Evolutionary conservation across 2,329 filamentous ascomycete genomes (phyloP).

Genomic region (Colletotrichum shisoi): DNA sequence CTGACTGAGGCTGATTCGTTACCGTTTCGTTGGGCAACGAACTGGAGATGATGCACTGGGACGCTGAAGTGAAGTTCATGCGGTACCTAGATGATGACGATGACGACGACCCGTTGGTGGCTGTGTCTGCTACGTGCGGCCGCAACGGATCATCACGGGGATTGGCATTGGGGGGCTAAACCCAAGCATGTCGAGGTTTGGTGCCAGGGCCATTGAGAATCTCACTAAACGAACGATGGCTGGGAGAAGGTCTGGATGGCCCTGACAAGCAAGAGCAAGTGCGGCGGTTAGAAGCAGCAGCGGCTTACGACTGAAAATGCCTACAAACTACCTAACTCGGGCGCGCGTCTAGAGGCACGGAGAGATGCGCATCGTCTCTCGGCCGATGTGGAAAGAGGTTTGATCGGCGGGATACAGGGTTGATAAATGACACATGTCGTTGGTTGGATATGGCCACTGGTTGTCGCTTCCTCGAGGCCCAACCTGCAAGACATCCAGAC

Average conservation of each 20-base stretch:
- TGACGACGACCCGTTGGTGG: constrained; percentile 8
- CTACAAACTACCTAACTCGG: no score
- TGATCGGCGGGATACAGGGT: neutral
- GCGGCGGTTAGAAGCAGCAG: neutral
- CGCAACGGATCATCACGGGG: constrained; percentile 4
- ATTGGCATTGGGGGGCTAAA: neutral
- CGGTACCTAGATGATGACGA: neutral
- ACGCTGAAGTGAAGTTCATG: neutral
- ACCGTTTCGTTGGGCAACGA: constrained; percentile 45
- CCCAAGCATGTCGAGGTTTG: neutral
- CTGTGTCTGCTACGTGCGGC: constrained; percentile 25
- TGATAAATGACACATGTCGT: neutral
- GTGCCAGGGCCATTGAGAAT: neutral
- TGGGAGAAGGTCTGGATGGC: neutral
- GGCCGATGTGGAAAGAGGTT: neutral
- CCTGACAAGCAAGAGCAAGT: neutral
- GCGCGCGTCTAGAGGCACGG: neutral
- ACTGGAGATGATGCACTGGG: constrained; percentile 1
- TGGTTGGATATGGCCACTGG: no score
- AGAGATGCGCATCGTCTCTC: neutral
- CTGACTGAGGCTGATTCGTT: constrained; percentile 45
- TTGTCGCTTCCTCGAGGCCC: neutral
- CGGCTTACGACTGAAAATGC: neutral
- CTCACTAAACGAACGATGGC: neutral
- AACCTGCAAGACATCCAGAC: neutral